Base-by-base conservation (phyloP, 768 basidiomycete species). In the Termitomyces bulborhizus region DNA sequence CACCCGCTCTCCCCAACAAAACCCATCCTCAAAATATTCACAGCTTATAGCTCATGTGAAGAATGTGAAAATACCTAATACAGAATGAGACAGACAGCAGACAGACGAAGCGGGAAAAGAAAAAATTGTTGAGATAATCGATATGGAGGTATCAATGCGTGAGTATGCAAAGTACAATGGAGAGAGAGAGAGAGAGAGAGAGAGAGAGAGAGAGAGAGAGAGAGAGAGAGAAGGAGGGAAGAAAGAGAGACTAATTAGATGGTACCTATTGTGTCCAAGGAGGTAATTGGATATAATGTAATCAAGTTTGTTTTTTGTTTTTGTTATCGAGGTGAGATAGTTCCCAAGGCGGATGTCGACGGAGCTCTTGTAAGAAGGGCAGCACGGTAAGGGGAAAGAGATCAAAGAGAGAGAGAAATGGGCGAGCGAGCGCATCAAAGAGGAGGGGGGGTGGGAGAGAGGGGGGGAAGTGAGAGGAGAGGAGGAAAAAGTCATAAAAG, bases 101-200 rank as follows among this genome's bases (percentile, higher is more conserved):
- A 21, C 21, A 21, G 21, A 21, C 21, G 21, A 2, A 21, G 21
- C 2, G 2, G 21, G 21, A 21, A 21, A 21, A 32, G 8, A 36
- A 7, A 36, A 5, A 43, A 26, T 15, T 15, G 26, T 37, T 27
- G 24, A 49, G 24, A 51, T 21, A 51, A 41, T 32, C 31, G 31
- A 9, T 8, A 54, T 52, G 47, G 52, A 57, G 56, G 60, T 58
- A 61, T 60, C 58, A 48, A 54, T 63, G 62, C 36, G 59, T 62
- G 64, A 62, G 62, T 63, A 62, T 65, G 62, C 56, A 59, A 54
- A 63, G 57, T 63, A 63, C 60, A 62, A 52, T 62, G 64, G 55
- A 43, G 41, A 8, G 31, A 32, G 31, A 8, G 31, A 32, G 3
- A 32, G 7, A 9, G 31, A 32, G 31, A 8, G 31, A 32, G 31